phyloP scores from a whole-genome alignment of 106 monocot genomes.

The Dendrobium officinale region DNA sequence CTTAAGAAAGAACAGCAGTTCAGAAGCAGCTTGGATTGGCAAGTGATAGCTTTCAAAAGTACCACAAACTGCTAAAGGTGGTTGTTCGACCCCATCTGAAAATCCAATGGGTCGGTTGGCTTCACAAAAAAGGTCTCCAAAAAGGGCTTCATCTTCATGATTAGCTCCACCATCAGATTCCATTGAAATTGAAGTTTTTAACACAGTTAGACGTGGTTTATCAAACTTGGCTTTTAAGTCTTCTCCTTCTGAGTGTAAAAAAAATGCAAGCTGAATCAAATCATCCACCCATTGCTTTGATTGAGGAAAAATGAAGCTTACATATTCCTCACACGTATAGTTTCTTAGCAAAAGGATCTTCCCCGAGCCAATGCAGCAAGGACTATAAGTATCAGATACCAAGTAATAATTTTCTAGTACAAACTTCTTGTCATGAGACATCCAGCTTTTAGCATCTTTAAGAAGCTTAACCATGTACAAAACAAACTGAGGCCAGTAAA shows the following conservation, averaged over 20 bases:
- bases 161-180: constrained; percentile 49
- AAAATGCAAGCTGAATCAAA: constrained; percentile 61
- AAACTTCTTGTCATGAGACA: constrained; percentile 20
- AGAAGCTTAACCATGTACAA: constrained; percentile 62
- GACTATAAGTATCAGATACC: constrained; percentile 11
- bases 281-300: constrained; percentile 76
- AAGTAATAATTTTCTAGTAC: constrained; percentile 10
- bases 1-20: constrained; percentile 68
- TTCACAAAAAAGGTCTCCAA: constrained; percentile 97
- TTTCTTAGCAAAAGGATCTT: constrained; percentile 47
- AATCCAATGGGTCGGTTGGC: constrained; percentile 46
- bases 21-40: constrained; percentile 53
- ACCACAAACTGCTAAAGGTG: constrained; percentile 15
- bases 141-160: constrained; percentile 97
- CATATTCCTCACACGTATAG: constrained; percentile 54
- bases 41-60: constrained; percentile 20
- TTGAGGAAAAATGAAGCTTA: constrained; percentile 52
- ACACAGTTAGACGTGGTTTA: constrained; percentile 23
- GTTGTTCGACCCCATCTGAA: constrained; percentile 53
- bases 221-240: constrained; percentile 42
- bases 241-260: constrained; percentile 67
- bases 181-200: constrained; percentile 36
- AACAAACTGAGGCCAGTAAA: constrained; percentile 74
- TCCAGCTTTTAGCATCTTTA: constrained; percentile 41
- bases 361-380: constrained; percentile 47